Base-by-base conservation (phyloP, 495 filamentous ascomycete genomes). In the Clavariopsis aquatica region DNA sequence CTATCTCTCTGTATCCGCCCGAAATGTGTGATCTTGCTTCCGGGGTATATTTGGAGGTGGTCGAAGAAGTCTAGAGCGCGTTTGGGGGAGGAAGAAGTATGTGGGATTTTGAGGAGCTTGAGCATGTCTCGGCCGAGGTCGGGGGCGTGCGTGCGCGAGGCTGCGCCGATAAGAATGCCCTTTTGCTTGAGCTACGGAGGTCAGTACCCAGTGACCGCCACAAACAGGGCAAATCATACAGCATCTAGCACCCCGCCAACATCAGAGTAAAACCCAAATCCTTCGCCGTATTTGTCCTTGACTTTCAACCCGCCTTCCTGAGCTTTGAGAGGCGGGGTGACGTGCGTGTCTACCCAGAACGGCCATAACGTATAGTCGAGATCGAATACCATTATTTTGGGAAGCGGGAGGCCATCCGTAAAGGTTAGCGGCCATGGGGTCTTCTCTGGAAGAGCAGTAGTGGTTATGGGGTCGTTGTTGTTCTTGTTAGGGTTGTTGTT, bases 341-440 rank as follows among this genome's bases (percentile, higher is more conserved):
- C 87, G 75, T 96, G 92, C 15, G 92, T 96, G 79, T 97, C 94
- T 2, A 92, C 87, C 92, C 93, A 98, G 80, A 96, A 96, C 2
- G 92, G 91, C 94, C 94, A 97, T 0, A 98, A 81, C 0, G 94
- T 98, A 80, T 96, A 97, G 80, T 98, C 94, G 53, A 97, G 83
- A 74, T 98, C 94, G 77, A 98, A 96, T 60, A 89, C 88, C 64
- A 98, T 83, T 63, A 95, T 77, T 65, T 88, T 90, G 0, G 94
- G 94, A 2, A 98, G 85, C 0, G 91, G 89, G 0, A 85, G 83
- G 59, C 85, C 86, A 75, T 98, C 93, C 52, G 76, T 83, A 73
- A 96, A 86, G 23, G 88, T 90, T 38, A 78, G 53, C 0, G 76
- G 76, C 26, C 64, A 64, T 27, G 64, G 15, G n/a, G 47, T 52